Percentiles rank a stretch among this genome's conserved stretches.
Evolutionary conservation across 306 rosid genomes (phyloP).

Genomic region (barrel medic (Medicago truncatula)): DNA sequence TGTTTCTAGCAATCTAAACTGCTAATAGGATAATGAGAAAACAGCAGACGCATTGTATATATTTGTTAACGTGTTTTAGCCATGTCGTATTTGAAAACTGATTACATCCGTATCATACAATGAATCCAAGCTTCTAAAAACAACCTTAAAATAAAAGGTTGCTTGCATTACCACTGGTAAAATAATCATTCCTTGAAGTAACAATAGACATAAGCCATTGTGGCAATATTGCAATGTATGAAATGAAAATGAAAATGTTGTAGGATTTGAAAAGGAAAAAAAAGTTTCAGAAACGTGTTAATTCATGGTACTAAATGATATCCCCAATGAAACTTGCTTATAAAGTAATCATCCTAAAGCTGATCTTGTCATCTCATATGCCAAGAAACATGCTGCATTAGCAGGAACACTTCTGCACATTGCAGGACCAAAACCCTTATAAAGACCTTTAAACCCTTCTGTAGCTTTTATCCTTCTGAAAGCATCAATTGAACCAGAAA

Average conservation of each 20-base stretch:
- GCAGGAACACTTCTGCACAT: conserved; percentile 92
- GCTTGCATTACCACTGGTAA: conserved; percentile 20
- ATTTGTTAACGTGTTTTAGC: background rate
- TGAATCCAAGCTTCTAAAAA: background rate
- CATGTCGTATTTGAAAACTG: background rate
- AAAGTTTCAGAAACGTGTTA: conserved; percentile 1
- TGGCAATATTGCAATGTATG: conserved; percentile 29
- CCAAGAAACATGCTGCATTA: conserved; percentile 97
- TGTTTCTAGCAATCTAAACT: background rate
- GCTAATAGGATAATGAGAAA: conserved; percentile 3
- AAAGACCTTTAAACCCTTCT: conserved; percentile 82
- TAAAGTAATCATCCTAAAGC: conserved; percentile 63
- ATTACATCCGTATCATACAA: background rate
- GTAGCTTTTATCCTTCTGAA: conserved; percentile 70
- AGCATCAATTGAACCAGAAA: conserved; percentile 78
- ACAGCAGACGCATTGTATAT: no score
- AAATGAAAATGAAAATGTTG: conserved; percentile 29
- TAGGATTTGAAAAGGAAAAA: background rate
- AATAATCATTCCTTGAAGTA: conserved; percentile 42
- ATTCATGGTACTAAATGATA: conserved; percentile 32
- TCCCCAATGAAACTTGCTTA: conserved; percentile 4
- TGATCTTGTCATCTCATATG: conserved; percentile 87
- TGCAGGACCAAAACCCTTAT: conserved; percentile 97
- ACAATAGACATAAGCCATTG: conserved; percentile 21
- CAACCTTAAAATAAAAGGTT: background rate